Evolutionary conservation across 345 rosid genomes (phyloP).

Genomic region (Euclidium syriacum): DNA sequence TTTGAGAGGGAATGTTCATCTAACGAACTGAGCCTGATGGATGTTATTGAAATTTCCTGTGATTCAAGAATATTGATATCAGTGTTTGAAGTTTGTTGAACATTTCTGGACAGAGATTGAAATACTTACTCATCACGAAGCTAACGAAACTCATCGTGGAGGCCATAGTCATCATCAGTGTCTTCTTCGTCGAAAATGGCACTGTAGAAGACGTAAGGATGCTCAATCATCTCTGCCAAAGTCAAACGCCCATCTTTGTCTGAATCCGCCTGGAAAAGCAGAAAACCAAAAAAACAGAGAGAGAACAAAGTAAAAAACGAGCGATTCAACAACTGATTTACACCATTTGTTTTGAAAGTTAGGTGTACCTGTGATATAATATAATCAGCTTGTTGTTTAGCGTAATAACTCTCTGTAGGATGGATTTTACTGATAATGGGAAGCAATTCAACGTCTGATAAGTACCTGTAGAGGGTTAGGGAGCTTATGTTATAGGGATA

Average conservation of each 20-base stretch:
- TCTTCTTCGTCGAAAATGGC: constrained; percentile 85
- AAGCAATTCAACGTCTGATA: constrained; percentile 69
- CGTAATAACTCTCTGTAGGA: constrained; percentile 89
- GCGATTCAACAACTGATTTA: background rate
- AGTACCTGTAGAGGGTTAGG: constrained; percentile 40
- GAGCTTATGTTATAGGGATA: constrained; percentile 8
- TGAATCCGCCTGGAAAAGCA: constrained; percentile 67
- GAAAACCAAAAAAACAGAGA: no score
- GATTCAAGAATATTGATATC: background rate
- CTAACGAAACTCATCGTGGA: constrained; percentile 90
- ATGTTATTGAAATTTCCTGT: background rate
- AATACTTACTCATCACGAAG: constrained; percentile 25
- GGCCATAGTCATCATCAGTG: constrained; percentile 45
- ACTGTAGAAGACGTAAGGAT: constrained; percentile 90
- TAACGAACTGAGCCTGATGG: constrained; percentile 3
- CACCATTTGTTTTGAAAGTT: background rate
- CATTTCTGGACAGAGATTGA: background rate
- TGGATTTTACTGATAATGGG: constrained; percentile 82
- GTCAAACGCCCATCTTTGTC: constrained; percentile 79
- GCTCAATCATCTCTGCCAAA: constrained; percentile 80
- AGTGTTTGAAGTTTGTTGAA: background rate
- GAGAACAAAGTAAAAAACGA: background rate
- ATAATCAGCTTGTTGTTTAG: constrained; percentile 94
- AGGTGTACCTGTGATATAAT: constrained; percentile 76
- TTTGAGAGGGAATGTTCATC: constrained; percentile 1